Conservation (phyloP, 257 asterid genomes). For the Gentiana macrophylla region DNA sequence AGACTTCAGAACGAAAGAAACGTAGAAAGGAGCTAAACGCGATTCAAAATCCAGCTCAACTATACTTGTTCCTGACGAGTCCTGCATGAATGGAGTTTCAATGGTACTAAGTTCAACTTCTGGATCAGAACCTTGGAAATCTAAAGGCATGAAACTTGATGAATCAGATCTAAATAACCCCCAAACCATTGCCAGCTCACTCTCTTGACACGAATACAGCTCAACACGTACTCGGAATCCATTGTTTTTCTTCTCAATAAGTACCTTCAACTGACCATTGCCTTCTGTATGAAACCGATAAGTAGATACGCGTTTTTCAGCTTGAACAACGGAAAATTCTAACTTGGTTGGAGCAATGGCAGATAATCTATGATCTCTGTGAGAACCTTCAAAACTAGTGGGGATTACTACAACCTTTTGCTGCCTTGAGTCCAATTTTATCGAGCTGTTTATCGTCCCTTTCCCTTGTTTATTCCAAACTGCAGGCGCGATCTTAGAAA, state of each 20-base stretch:
- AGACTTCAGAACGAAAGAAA: slow-evolving; percentile 54
- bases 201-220: slow-evolving; percentile 24
- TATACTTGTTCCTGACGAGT: slow-evolving; percentile 27
- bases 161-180: slow-evolving; percentile 59
- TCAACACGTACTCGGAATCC: slow-evolving; percentile 46
- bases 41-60: slow-evolving; percentile 60
- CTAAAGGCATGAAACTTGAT: slow-evolving; percentile 37
- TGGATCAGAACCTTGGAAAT: slow-evolving; percentile 21
- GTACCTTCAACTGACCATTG: slow-evolving; percentile 57
- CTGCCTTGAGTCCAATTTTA: slow-evolving; percentile 15
- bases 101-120: slow-evolving; percentile 18
- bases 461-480: slow-evolving; percentile 14
- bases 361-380: slow-evolving; percentile 20
- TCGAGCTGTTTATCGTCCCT: slow-evolving; percentile 20
- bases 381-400: slow-evolving; percentile 16
- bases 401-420: slow-evolving; percentile 9
- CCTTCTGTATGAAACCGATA: slow-evolving; percentile 61
- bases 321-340: slow-evolving; percentile 27
- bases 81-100: slow-evolving; percentile 48
- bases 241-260: slow-evolving; percentile 30
- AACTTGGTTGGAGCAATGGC: slow-evolving; percentile 37
- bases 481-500: slow-evolving; percentile 24
- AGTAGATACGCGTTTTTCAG: slow-evolving; percentile 25
- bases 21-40: slow-evolving; percentile 53
- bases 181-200: slow-evolving; percentile 51